Evolutionary conservation across 169 alveolate genomes (phyloP).

Genomic region (Eimeria sp.): DNA sequence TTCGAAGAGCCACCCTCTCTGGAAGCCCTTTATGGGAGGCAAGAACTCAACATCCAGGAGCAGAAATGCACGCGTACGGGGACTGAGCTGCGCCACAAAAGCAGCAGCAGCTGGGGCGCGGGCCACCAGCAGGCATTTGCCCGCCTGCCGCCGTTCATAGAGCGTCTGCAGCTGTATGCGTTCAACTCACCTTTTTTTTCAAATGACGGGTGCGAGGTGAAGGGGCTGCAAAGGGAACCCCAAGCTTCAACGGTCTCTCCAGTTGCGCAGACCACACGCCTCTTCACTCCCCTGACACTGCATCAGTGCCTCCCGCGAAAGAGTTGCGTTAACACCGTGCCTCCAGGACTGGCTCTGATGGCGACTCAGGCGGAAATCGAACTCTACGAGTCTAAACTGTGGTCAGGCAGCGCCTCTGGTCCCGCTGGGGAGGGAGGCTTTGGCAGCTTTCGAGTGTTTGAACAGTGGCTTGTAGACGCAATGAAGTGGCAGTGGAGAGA

Average conservation of each 20-base stretch:
- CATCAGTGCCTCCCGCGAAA: slow-evolving; percentile 48
- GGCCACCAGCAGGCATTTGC: slow-evolving; percentile 4
- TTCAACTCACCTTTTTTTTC: background rate
- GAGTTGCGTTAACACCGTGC: slow-evolving; percentile 52
- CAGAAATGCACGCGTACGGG: background rate
- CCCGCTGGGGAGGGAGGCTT: slow-evolving; percentile 56
- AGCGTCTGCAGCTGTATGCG: slow-evolving; percentile 70
- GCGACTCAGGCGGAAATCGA: slow-evolving; percentile 49
- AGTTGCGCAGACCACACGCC: background rate
- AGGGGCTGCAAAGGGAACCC: background rate
- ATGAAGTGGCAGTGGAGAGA: slow-evolving; percentile 84
- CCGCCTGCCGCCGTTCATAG: slow-evolving; percentile 65
- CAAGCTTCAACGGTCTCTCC: background rate
- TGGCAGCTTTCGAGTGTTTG: slow-evolving; percentile 79
- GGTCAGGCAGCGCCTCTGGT: background rate
- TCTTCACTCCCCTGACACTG: slow-evolving; percentile 6
- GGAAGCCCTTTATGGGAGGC: slow-evolving; percentile 19
- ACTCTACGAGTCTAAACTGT: slow-evolving; percentile 51
- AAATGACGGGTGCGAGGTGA: background rate
- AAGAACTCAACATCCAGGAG: no score
- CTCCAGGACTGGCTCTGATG: slow-evolving; percentile 68
- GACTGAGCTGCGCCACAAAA: slow-evolving; percentile 13
- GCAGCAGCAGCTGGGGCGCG: slow-evolving; percentile 1
- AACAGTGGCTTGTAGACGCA: slow-evolving; percentile 73
- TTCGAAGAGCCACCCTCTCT: slow-evolving; percentile 33